A percentile compares a stretch with the other conserved stretches of the same genome.
phyloP scores from a whole-genome alignment of 2,329 filamentous ascomycete genomes.

The Scytalidium sp. region DNA sequence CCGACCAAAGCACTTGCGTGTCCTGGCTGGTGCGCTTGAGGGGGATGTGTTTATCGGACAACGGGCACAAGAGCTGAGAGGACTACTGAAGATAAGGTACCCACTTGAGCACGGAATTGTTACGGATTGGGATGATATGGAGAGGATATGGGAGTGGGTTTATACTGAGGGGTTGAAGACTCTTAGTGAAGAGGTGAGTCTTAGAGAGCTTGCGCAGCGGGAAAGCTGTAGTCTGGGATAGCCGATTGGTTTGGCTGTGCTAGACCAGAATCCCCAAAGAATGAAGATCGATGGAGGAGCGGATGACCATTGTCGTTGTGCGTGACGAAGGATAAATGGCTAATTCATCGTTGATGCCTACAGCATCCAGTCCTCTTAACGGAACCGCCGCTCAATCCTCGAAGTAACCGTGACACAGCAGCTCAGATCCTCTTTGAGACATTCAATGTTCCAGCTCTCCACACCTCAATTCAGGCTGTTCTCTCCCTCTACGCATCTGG shows the following conservation, averaged over 20 bases:
- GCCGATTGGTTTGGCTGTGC: no score
- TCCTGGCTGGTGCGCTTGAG: slow-evolving; percentile 93
- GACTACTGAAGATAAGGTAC: slow-evolving; percentile 92
- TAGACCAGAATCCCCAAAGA: no score
- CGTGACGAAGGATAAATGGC: neutral
- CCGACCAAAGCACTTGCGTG: slow-evolving; percentile 89
- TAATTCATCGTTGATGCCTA: neutral
- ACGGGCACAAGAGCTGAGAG: slow-evolving; percentile 81
- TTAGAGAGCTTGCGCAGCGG: neutral
- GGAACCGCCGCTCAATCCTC: slow-evolving; percentile 91
- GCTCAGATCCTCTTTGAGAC: slow-evolving; percentile 98
- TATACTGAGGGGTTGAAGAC: slow-evolving; percentile 96
- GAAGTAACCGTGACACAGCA: slow-evolving; percentile 91
- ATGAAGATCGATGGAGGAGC: no score
- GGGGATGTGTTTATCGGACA: slow-evolving; percentile 97
- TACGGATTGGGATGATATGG: slow-evolving; percentile 99
- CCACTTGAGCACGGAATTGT: slow-evolving; percentile 97
- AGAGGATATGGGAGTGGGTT: slow-evolving; percentile 98
- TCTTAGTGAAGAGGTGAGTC: slow-evolving; percentile 84
- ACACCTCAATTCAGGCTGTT: slow-evolving; percentile 96
- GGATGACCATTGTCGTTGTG: no score
- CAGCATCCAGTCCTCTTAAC: slow-evolving; percentile 94
- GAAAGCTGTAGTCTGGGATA: no score
- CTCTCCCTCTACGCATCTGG: slow-evolving; percentile 94
- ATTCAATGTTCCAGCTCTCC: slow-evolving; percentile 95